phyloP scores from a whole-genome alignment of 345 rosid species.

The Zanthoxylum bungeanum region DNA sequence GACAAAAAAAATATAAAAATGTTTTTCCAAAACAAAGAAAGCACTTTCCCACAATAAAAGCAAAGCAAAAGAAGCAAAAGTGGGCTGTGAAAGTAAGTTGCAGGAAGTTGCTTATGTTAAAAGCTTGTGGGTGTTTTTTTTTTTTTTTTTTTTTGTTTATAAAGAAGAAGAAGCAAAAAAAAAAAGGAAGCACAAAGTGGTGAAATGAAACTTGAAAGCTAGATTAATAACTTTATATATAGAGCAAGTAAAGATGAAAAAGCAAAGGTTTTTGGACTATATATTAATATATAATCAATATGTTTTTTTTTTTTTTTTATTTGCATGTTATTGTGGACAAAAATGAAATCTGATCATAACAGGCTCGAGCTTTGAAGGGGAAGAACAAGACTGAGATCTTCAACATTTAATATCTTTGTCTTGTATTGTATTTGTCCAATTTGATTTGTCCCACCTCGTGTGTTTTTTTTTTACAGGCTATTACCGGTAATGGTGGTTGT shows the following conservation, averaged over 20 bases:
- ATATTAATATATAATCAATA: background rate
- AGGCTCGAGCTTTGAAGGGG: background rate
- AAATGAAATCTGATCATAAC: constrained; percentile 8
- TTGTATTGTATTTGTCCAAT: background rate
- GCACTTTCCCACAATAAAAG: constrained; percentile 4
- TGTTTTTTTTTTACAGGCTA: constrained; percentile 11
- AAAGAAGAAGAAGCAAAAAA: background rate
- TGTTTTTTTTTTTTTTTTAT: too few species aligned
- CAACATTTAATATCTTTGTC: constrained; percentile 23
- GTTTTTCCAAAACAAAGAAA: background rate
- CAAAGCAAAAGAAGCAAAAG: background rate
- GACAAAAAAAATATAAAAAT: too few species aligned
- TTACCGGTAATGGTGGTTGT: constrained; percentile 14
- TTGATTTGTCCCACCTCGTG: background rate
- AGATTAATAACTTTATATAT: constrained; percentile 19
- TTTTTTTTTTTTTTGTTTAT: background rate
- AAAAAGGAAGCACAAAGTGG: constrained; percentile 19
- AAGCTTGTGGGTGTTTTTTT: too few species aligned
- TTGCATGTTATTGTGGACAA: background rate
- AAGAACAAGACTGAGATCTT: constrained; percentile 11
- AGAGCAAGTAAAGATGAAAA: constrained; percentile 7
- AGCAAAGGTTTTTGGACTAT: background rate
- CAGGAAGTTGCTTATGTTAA: background rate
- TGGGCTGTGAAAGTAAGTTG: background rate
- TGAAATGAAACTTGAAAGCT: constrained; percentile 12